phyloP scores from a whole-genome alignment of 768 basidiomycete species.

The Trametes punicea region DNA sequence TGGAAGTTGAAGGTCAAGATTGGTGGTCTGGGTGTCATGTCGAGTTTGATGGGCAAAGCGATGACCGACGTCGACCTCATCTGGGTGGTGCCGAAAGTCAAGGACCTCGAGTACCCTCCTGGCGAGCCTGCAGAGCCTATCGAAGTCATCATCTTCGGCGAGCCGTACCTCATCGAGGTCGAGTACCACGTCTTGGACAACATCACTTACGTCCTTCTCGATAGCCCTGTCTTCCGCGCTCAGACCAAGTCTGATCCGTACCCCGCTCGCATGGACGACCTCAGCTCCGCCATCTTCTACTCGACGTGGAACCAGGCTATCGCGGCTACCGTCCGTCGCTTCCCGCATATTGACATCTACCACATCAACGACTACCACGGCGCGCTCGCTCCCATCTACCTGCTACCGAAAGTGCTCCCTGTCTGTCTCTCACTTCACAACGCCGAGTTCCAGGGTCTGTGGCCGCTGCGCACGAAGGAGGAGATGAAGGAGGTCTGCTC shows the following conservation, averaged over 20 bases:
- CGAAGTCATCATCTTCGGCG: slow-evolving; percentile 94
- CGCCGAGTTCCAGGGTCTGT: slow-evolving; percentile 95
- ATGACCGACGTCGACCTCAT: slow-evolving; percentile 96
- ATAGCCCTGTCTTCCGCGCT: slow-evolving; percentile 94
- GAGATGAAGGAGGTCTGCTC: slow-evolving; percentile 99
- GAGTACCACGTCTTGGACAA: slow-evolving; percentile 92
- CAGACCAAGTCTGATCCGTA: slow-evolving; percentile 96
- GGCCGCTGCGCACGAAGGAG: slow-evolving; percentile 94
- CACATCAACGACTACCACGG: slow-evolving; percentile 97
- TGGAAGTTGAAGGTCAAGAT: slow-evolving; percentile 99
- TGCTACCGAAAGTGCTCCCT: slow-evolving; percentile 87
- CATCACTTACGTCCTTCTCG: slow-evolving; percentile 92
- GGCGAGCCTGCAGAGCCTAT: slow-evolving; percentile 92
- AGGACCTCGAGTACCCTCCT: slow-evolving; percentile 88
- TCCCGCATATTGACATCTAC: slow-evolving; percentile 88
- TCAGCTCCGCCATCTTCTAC: slow-evolving; percentile 95
- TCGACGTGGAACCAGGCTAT: slow-evolving; percentile 99
- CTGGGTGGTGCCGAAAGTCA: slow-evolving; percentile 94
- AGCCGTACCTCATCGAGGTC: slow-evolving; percentile 93
- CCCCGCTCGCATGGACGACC: slow-evolving; percentile 95
- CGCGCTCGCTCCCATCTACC: slow-evolving; percentile 85
- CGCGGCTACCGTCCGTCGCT: slow-evolving; percentile 83
- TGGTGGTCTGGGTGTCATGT: slow-evolving; percentile 97
- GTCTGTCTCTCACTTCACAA: slow-evolving; percentile 92
- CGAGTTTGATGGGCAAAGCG: slow-evolving; percentile 94